Evolutionary conservation across 116 monocot species (phyloP).

Genomic region (Dioscorea cayenensis): DNA sequence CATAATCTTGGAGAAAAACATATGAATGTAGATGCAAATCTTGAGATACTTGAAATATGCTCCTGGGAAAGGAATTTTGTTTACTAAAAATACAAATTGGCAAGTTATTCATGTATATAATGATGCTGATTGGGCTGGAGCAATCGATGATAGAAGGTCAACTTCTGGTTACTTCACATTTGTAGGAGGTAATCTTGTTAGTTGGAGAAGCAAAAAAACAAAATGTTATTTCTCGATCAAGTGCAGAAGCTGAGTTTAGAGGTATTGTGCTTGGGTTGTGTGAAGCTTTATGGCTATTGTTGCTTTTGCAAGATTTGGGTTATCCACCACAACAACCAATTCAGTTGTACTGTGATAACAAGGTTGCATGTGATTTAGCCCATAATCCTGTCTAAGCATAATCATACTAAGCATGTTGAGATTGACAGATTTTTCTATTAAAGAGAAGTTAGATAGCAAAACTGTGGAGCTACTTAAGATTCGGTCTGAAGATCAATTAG

Average conservation of each 20-base stretch:
- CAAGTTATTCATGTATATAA: background rate
- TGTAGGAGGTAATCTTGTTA: slow-evolving; percentile 1
- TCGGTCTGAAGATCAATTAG: slow-evolving; percentile 1
- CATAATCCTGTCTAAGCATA: background rate
- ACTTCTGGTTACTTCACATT: background rate
- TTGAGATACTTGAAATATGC: background rate
- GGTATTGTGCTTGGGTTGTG: background rate
- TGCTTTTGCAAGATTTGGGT: background rate
- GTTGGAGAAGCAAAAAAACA: slow-evolving; percentile 6
- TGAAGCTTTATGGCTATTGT: background rate
- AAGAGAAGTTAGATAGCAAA: slow-evolving; percentile 2
- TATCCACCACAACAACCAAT: background rate
- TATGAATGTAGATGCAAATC: background rate
- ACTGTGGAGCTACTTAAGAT: background rate
- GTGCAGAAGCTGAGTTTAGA: background rate
- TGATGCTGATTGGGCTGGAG: slow-evolving; percentile 4
- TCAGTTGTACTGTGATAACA: background rate
- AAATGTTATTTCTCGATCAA: background rate
- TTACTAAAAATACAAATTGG: background rate
- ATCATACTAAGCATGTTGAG: background rate
- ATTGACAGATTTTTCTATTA: background rate
- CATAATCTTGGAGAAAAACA: slow-evolving; percentile 1
- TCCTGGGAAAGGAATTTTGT: slow-evolving; percentile 1
- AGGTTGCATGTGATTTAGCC: background rate
- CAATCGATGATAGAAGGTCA: background rate